Evolutionary conservation across 1,139 yeast species (phyloP).

Genomic region (Saccharomyces pastorianus): DNA sequence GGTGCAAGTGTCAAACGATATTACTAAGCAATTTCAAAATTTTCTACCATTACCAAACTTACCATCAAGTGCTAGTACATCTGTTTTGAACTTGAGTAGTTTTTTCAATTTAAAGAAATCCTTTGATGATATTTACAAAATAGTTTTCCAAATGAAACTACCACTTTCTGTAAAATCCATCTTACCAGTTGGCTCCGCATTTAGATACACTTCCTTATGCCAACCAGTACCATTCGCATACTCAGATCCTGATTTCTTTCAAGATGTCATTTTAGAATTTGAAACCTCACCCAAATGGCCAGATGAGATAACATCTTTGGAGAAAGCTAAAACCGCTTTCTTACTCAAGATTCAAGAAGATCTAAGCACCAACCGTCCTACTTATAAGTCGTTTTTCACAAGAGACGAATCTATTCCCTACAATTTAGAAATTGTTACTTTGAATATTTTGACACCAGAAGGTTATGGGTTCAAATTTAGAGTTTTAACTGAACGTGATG

Average conservation of each 20-base stretch:
- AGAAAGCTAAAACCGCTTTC: constrained; percentile 85
- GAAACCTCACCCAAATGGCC: constrained; percentile 93
- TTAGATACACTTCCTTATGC: constrained; percentile 65
- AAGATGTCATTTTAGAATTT: constrained; percentile 74
- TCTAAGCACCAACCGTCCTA: constrained; percentile 38
- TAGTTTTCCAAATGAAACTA: constrained; percentile 33
- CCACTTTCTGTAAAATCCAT: constrained; percentile 70
- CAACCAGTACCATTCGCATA: constrained; percentile 80
- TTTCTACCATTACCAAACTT: too few species aligned
- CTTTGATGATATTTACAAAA: too few species aligned
- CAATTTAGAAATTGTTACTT: constrained; percentile 48
- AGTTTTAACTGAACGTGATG: constrained; percentile 76
- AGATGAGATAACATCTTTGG: constrained; percentile 76
- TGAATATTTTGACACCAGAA: constrained; percentile 71
- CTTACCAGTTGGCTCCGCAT: constrained; percentile 60
- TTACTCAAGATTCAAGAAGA: constrained; percentile 62
- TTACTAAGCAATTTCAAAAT: too few species aligned
- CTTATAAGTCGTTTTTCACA: constrained; percentile 50
- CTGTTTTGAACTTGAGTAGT: too few species aligned
- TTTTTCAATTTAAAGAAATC: too few species aligned
- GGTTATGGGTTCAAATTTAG: constrained; percentile 78
- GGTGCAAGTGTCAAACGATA: too few species aligned
- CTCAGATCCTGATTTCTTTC: constrained; percentile 72
- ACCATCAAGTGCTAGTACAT: too few species aligned
- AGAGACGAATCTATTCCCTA: constrained; percentile 64